These are phyloP conservation scores for Phoma herbarum DNA, from an alignment of 2,329 filamentous ascomycete species.

Conservation along the genomic window DNA sequence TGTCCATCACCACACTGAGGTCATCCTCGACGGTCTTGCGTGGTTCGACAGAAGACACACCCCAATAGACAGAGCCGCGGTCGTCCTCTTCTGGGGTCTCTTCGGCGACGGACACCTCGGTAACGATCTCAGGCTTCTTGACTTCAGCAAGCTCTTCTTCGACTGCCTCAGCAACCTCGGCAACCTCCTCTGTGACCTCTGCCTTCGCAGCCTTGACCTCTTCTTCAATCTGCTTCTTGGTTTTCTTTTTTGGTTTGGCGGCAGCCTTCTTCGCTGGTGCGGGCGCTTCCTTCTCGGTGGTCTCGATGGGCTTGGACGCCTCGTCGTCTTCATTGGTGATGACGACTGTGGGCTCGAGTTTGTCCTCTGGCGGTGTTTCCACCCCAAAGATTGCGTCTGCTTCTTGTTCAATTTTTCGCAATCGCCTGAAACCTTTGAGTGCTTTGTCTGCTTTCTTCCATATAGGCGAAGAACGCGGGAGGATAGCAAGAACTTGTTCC, in stretches of 20 bases:
- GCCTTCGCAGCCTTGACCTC: constrained; percentile 50
- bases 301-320: constrained; percentile 47
- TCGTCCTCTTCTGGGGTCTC: constrained; percentile 49
- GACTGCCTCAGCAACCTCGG: constrained; percentile 51
- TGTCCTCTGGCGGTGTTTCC: constrained; percentile 57
- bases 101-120: constrained; percentile 43
- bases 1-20: constrained; percentile 68
- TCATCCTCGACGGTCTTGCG: constrained; percentile 73
- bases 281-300: constrained; percentile 42
- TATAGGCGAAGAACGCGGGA: constrained; percentile 68
- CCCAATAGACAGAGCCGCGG: constrained; percentile 65
- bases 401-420: constrained; percentile 83
- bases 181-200: constrained; percentile 59
- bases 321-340: constrained; percentile 55
- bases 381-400: constrained; percentile 73
- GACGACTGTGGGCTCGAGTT: constrained; percentile 47
- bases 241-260: constrained; percentile 74
- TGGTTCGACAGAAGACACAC: constrained; percentile 67
- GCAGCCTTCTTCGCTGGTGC: constrained; percentile 50
- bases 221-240: constrained; percentile 79
- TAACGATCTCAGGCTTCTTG: constrained; percentile 33
- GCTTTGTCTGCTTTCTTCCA: constrained; percentile 77
- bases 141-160: constrained; percentile 45
- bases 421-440: constrained; percentile 61
- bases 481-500: constrained; percentile 63